A percentile compares a stretch with the other conserved stretches of the same genome.
Conservation (phyloP, 2,329 filamentous ascomycete genomes). For the Biscogniauxia marginata region DNA sequence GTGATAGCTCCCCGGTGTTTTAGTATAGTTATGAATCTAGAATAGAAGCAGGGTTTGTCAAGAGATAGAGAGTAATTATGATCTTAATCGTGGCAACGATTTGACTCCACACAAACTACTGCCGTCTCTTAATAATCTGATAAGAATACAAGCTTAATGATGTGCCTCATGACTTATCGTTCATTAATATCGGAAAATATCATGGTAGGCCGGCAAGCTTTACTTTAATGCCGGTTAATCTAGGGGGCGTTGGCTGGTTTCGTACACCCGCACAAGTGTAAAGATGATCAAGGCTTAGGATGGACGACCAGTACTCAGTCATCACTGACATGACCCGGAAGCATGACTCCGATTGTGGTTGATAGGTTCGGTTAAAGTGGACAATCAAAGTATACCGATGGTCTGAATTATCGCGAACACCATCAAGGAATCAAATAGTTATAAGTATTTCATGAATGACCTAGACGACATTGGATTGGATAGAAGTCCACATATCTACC, state of each 20-base stretch:
- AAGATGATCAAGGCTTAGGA: conserved; percentile 1
- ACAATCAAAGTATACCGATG: conserved; percentile 11
- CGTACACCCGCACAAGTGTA: conserved; percentile 20
- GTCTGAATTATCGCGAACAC: conserved; percentile 2
- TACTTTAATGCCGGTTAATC: conserved; percentile 31
- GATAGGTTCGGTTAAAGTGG: conserved; percentile 13
- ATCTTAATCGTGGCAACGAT: background rate
- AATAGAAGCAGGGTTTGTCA: background rate
- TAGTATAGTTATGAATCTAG: background rate
- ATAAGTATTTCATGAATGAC: conserved; percentile 5
- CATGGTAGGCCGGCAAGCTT: conserved; percentile 26
- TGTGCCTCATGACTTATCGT: conserved; percentile 22
- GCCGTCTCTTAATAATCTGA: conserved; percentile 18
- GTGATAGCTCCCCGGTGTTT: background rate
- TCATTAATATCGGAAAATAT: conserved; percentile 27
- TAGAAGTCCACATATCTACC: conserved; percentile 1
- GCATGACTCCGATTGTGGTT: conserved; percentile 2
- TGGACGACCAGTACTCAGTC: background rate
- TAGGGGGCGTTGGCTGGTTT: conserved; percentile 23
- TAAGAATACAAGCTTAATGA: conserved; percentile 10
- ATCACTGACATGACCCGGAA: conserved; percentile 11
- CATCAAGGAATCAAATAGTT: background rate
- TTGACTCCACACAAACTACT: conserved; percentile 12
- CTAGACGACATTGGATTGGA: background rate
- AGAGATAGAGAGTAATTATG: background rate